Evolutionary conservation across 108 stramenopile species (phyloP).

Genomic region (Cyclotella atomus): DNA sequence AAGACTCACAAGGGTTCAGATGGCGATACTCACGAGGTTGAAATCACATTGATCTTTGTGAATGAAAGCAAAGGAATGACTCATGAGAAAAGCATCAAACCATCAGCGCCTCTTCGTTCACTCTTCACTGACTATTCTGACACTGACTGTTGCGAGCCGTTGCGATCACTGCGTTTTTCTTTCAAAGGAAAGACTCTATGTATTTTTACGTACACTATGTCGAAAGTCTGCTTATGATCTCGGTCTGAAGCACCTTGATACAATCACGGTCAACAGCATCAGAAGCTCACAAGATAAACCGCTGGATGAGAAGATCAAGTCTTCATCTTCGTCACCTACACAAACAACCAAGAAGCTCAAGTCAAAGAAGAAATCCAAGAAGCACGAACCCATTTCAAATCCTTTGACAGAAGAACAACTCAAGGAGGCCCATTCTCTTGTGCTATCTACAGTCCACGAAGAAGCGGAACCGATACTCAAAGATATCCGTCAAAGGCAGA

Average conservation of each 20-base stretch:
- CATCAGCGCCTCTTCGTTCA: not conserved
- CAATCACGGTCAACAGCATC: not conserved
- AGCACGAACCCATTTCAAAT: not conserved
- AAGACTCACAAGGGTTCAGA: no score
- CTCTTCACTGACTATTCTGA: not conserved
- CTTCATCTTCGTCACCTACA: not conserved
- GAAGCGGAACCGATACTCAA: slow-evolving; percentile 17
- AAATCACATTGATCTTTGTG: no score
- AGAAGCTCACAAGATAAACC: not conserved
- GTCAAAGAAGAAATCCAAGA: not conserved
- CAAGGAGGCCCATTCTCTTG: slow-evolving; percentile 8
- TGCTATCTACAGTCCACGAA: slow-evolving; percentile 12
- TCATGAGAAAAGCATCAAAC: not conserved
- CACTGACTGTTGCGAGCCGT: not conserved
- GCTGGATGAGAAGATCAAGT: not conserved
- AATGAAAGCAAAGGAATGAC: no score
- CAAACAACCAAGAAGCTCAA: not conserved
- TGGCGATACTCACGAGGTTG: no score
- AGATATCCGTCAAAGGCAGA: slow-evolving; percentile 9
- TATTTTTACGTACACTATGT: not conserved
- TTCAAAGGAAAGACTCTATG: not conserved
- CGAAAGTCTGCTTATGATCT: not conserved
- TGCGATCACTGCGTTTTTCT: not conserved
- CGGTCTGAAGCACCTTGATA: not conserved
- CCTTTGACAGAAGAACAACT: not conserved